phyloP scores from a whole-genome alignment of 106 monocot species.

The Apostasia shenzhenica region DNA sequence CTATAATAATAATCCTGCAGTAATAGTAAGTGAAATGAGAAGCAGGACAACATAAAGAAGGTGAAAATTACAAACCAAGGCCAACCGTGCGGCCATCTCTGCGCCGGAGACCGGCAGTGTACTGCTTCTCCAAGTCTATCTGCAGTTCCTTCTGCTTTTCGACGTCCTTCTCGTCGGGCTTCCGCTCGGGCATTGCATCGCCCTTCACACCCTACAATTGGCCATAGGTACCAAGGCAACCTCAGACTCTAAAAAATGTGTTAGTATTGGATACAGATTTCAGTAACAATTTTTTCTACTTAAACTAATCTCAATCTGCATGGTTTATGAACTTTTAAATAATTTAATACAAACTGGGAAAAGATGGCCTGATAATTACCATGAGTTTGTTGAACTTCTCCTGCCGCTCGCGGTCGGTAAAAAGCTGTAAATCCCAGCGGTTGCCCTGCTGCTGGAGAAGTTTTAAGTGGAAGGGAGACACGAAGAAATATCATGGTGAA shows the following conservation, averaged over 20 bases:
- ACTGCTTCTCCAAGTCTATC: constrained; percentile 88
- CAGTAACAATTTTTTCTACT: background rate
- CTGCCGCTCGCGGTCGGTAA: constrained; percentile 78
- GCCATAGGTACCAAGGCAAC: constrained; percentile 90
- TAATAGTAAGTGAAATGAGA: too few species aligned
- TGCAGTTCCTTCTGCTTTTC: constrained; percentile 72
- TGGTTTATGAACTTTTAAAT: background rate
- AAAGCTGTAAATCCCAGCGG: constrained; percentile 71
- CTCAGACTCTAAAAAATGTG: constrained; percentile 96
- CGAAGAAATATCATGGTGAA: background rate
- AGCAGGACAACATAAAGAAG: background rate
- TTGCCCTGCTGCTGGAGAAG: constrained; percentile 30
- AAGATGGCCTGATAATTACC: constrained; percentile 40
- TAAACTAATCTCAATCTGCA: too few species aligned
- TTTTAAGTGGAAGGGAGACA: constrained; percentile 1
- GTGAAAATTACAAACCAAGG: constrained; percentile 56
- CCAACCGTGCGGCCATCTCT: constrained; percentile 96
- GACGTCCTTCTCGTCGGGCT: constrained; percentile 34
- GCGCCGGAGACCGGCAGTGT: constrained; percentile 87
- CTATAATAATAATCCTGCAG: too few species aligned
- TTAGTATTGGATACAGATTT: constrained; percentile 33
- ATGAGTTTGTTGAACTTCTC: constrained; percentile 99
- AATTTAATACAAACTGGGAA: background rate
- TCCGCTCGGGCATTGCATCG: constrained; percentile 25
- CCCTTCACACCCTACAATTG: constrained; percentile 98